Base-by-base conservation (phyloP, 805 yeast species). In the Lipomyces spencermartinsiae region DNA sequence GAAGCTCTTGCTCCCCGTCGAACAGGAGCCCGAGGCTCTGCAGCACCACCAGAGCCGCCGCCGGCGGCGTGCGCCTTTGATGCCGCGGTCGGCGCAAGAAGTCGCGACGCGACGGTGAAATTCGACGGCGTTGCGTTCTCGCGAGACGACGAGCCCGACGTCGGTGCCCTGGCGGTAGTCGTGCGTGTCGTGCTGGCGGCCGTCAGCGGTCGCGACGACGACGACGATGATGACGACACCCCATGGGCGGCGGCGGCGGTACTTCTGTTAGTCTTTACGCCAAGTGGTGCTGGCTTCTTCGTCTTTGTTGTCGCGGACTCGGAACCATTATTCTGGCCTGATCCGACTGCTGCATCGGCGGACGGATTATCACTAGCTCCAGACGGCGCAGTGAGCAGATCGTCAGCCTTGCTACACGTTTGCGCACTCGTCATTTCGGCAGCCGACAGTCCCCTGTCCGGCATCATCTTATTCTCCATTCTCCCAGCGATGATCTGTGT, bases 41-140 rank as follows among this genome's bases (percentile, higher is more conserved):
- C 34, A n/a, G 51, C 29, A 8, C 54, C 29, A 14, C 43, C n/a
- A n/a, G n/a, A n/a, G n/a, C n/a, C n/a, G n/a, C n/a, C n/a, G n/a
- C n/a, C n/a, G n/a, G n/a, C n/a, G 59, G 61, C n/a, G 19, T 59
- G 61, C 9, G 54, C 65, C 10, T 55, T 59, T 14, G 65, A 62
- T 9, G 65, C 65, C 19, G 60, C 65, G 5, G 65, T 62, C n/a
- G 65, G 61, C 31, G 58, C 65, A 10, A 57, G 57, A 7, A 62
- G 35, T n/a, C 65, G 65, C 34, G 65, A 62, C 16, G 60, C 25
- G 25, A 56, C 16, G 16, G 7, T 16, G 49, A 43, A 25, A 5
- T 2, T 22, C 54, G 55, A 25, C 14, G 39, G 34, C 37, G 59
- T 33, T 12, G 29, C 8, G 5, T 19, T 10, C 25, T 19, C 22